phyloP scores from a whole-genome alignment of 176 grass and related monocot genomes.

The Oryza nivara region DNA sequence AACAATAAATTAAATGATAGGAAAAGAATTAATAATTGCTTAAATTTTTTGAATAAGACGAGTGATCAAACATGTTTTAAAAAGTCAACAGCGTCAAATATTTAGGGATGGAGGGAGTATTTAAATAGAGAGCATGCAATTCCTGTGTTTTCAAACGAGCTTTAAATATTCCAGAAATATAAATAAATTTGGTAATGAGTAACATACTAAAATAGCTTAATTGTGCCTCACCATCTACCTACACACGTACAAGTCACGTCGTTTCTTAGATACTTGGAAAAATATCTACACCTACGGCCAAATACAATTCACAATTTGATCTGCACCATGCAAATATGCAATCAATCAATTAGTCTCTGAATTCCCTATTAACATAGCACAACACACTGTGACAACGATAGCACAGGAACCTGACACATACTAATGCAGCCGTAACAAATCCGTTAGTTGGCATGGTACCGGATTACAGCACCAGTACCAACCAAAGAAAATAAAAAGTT shows the following conservation, averaged over 20 bases:
- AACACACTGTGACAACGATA: background rate
- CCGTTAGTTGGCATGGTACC: conserved; percentile 1
- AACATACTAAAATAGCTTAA: background rate
- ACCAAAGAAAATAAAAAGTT: background rate
- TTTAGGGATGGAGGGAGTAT: too few relatives aligned
- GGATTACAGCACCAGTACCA: background rate
- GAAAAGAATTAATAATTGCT: too few relatives aligned
- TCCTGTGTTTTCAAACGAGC: background rate
- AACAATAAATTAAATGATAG: too few relatives aligned
- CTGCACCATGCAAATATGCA: background rate
- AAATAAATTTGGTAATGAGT: too few relatives aligned
- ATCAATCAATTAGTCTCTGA: background rate
- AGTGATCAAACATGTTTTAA: too few relatives aligned
- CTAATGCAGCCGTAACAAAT: background rate
- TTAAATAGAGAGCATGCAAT: background rate
- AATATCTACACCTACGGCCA: background rate
- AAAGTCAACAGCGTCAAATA: too few relatives aligned
- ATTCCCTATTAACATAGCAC: background rate
- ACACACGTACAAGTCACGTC: background rate
- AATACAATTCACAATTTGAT: background rate
- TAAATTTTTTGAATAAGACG: too few relatives aligned
- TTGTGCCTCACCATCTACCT: background rate
- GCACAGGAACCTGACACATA: background rate
- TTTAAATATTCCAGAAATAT: too few relatives aligned
- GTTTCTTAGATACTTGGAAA: background rate